Conservation (phyloP, 805 yeast genomes). For the Gaillardinia entomophila region DNA sequence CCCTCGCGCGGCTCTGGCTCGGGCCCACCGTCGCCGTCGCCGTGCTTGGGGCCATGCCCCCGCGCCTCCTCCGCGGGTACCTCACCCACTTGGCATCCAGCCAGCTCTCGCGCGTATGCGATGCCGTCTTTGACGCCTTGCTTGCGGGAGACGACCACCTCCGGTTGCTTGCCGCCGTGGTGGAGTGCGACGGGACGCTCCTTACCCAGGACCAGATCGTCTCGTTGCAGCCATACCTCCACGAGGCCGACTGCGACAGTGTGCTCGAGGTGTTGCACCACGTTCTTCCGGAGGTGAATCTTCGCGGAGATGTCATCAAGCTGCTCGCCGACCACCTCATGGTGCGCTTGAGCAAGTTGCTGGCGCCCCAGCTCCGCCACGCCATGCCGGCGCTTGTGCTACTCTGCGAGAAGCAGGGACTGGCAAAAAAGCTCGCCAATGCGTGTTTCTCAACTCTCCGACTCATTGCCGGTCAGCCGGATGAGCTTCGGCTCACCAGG, state of each 20-base stretch:
- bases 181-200: slow-evolving; percentile 41
- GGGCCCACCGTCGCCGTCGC: neutral
- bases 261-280: too few species aligned
- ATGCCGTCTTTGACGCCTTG: too few species aligned
- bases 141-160: too few species aligned
- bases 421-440: slow-evolving; percentile 45
- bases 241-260: too few species aligned
- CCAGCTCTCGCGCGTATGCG: too few species aligned
- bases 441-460: slow-evolving; percentile 61
- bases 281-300: too few species aligned
- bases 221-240: slow-evolving; percentile 58
- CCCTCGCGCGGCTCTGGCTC: slow-evolving; percentile 14
- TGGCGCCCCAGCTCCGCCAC: slow-evolving; percentile 55
- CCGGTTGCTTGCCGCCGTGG: too few species aligned
- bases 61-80: too few species aligned
- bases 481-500: slow-evolving; percentile 34
- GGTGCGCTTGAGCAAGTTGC: slow-evolving; percentile 53
- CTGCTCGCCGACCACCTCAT: too few species aligned
- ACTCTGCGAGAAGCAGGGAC: slow-evolving; percentile 42
- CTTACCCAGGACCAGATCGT: slow-evolving; percentile 63
- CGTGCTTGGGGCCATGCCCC: neutral
- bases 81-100: too few species aligned
- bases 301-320: too few species aligned
- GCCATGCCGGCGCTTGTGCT: slow-evolving; percentile 70
- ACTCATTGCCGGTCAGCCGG: slow-evolving; percentile 11